Evolutionary conservation across 768 basidiomycete genomes (phyloP).

Genomic region (Pilatotrama ljubarskyi): DNA sequence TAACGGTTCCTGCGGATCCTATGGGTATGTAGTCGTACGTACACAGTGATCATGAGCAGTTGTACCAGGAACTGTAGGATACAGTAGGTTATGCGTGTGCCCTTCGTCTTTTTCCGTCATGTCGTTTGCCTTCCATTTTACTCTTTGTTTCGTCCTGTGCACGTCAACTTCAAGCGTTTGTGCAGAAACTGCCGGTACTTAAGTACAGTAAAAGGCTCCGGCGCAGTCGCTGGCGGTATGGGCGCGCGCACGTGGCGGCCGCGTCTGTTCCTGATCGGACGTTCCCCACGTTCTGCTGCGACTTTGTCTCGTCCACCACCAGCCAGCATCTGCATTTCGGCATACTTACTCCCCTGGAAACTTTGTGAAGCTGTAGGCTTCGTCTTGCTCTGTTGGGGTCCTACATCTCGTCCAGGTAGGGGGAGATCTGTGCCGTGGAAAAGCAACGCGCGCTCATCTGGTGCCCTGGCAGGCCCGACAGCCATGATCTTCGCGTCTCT

Average conservation of each 20-base stretch:
- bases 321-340: not conserved
- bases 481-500: not conserved
- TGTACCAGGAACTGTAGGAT: not conserved
- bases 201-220: too few relatives aligned
- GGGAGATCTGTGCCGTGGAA: too few relatives aligned
- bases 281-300: not conserved
- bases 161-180: too few relatives aligned
- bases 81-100: not conserved
- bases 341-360: not conserved
- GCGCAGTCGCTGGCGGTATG: too few relatives aligned
- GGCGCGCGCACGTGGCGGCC: not conserved
- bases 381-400: not conserved
- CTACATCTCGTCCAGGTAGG: too few relatives aligned
- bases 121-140: too few relatives aligned
- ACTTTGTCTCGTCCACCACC: not conserved
- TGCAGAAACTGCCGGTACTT: too few relatives aligned
- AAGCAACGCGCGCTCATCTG: too few relatives aligned
- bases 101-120: too few relatives aligned
- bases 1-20: not conserved
- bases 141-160: too few relatives aligned
- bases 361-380: not conserved
- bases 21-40: not conserved
- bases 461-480: not conserved
- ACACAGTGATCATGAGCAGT: not conserved
- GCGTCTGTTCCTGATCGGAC: conserved; percentile 4